Percentiles rank a stretch among this genome's conserved stretches.
These are phyloP conservation scores for Sodiomyces alkalinus DNA, from an alignment of 2,329 filamentous ascomycete species.

Conservation along the genomic window DNA sequence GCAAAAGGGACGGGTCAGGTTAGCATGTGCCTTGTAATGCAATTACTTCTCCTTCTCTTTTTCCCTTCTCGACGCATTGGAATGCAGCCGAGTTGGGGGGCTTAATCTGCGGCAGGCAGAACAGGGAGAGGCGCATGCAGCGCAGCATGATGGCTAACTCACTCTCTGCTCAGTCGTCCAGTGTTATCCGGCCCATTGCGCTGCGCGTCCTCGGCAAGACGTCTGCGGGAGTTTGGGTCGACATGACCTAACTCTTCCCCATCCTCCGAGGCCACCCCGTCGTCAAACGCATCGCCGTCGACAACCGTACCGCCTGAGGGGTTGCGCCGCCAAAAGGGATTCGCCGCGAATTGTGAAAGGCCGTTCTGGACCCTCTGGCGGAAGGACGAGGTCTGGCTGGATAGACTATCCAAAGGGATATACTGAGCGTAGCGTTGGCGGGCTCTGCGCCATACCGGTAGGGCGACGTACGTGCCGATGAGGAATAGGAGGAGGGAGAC, in stretches of 20 bases:
- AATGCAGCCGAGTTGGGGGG: no score
- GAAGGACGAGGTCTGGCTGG: slow-evolving; percentile 38
- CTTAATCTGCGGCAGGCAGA: no score
- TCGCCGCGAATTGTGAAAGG: slow-evolving; percentile 24
- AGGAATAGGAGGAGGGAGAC: slow-evolving; percentile 58
- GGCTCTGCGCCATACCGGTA: slow-evolving; percentile 57
- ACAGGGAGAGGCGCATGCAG: no score
- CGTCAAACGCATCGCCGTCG: slow-evolving; percentile 25
- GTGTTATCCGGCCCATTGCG: slow-evolving; percentile 28
- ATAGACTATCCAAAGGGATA: slow-evolving; percentile 51
- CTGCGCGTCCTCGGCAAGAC: slow-evolving; percentile 20
- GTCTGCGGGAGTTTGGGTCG: slow-evolving; percentile 29
- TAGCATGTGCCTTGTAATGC: no score
- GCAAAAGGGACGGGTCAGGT: no score
- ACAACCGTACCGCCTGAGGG: slow-evolving; percentile 23
- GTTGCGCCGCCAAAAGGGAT: slow-evolving; percentile 32
- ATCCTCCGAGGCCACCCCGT: slow-evolving; percentile 48
- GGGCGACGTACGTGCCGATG: slow-evolving; percentile 44
- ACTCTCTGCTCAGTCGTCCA: slow-evolving; percentile 61
- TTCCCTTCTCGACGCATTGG: no score
- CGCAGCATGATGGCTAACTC: no score
- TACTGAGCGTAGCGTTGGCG: slow-evolving; percentile 59
- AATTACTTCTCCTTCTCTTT: no score
- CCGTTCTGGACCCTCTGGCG: slow-evolving; percentile 32
- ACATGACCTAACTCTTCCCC: slow-evolving; percentile 54